Evolutionary conservation across 202 grass and related monocot genomes (phyloP), one percentile per base, ranked within the genome.

Genomic region (Saccharum hybrid): DNA sequence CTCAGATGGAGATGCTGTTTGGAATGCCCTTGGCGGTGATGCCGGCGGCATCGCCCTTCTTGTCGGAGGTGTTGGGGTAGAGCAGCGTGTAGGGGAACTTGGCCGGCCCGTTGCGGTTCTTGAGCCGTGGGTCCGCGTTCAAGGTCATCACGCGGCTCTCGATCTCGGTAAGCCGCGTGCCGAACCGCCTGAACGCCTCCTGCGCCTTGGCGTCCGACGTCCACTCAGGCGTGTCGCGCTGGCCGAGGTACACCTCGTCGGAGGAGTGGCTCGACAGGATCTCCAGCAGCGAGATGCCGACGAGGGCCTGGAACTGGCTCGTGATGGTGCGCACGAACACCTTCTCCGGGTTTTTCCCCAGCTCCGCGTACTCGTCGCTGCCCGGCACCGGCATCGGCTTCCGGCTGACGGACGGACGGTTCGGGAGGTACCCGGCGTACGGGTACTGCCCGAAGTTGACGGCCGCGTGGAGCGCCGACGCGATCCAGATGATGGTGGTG

Each of bases 401-500:
- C 8, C 90, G 77, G 78, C 90, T 93, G 12, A 87, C 81, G 0
- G 90, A 89, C 1, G 90, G n/a, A 2, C 82, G 59, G 71, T 89
- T 93, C 0, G 90, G 90, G 19, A 61, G 48, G 75, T 88, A 93
- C 0, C 88, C 88, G 0, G 78, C 75, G 68, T 71, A 71, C 0
- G 68, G 68, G 22, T 71, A 71, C 68, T 71, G 68, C 12, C 68
- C 68, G 40, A 71, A 71, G 21, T 71, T 71, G 12, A 71, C 41
- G 40, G 68, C 68, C 0, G 68, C 68, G 41, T 71, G 68, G 1
- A 71, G 41, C 68, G 68, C 68, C 10, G 90, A 96, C 39, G 84
- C 88, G 21, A 83, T 78, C 93, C 93, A 96, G 60, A 96, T 96
- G 86, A 93, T 81, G 82, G 90, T 93, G 68, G 84, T 36, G 78